Base-by-base conservation (phyloP, 2,329 filamentous ascomycete genomes). In the Leptographium galeiforme region DNA sequence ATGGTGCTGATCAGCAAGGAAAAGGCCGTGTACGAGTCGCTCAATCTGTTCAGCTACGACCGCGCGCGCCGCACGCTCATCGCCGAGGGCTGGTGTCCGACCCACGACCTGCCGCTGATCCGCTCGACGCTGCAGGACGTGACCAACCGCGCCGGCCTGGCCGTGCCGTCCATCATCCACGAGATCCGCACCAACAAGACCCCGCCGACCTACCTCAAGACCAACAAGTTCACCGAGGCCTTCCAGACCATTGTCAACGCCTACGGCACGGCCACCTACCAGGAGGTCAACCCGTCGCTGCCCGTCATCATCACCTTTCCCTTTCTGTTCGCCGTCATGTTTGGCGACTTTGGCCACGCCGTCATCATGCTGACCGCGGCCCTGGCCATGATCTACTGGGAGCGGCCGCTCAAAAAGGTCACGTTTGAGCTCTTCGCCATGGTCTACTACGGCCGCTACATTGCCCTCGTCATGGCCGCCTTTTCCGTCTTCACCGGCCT, bases 241-340 rank as follows among this genome's bases (percentile, higher is more conserved):
- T 98, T 98, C 75, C 93, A 98, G 70, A 97, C 91, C 55, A 98
- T 98, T 67, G 94, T 98, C 67, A 91, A 98, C 63, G 93, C 94
- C 33, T 98, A 98, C 65, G 94, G 93, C 64, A 96, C 93, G 44
- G 87, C 93, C 56, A 97, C 95, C 60, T 98, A 98, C 70, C 87
- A 87, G 61, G 93, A 98, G 72, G 87, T 96, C 68, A 98, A 98
- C 71, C 93, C 93, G 54, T 91, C 89, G 57, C 78, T 98, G 25
- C 91, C 91, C 40, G 93, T 95, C 51, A 89, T 97, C 60, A 84
- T 98, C 58, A 98, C 93, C 7, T 98, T 98, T 70, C 93, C 94
- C n/a, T 98, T 98, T 76, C 76, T 98, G 57, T 98, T 98, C 66
- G 93, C 93, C 50, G 93, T 98, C 79, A 98, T 98, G 93, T 98